A percentile compares a stretch with the other conserved stretches of the same genome.
phyloP scores from a whole-genome alignment of 768 basidiomycete species.

The Pulveroboletus frians region DNA sequence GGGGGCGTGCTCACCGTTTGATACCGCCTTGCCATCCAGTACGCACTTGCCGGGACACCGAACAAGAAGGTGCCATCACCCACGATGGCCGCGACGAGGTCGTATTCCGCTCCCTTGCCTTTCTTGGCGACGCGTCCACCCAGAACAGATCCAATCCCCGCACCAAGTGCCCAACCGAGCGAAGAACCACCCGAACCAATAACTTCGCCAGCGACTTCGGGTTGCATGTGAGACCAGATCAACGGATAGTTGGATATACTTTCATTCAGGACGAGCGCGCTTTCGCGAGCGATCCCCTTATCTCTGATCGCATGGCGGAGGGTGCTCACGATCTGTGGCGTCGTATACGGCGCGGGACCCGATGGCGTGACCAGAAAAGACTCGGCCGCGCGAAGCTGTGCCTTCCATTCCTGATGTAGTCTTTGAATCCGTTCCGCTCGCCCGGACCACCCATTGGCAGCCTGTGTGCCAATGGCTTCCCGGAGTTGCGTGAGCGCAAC shows the following conservation, averaged over 20 bases:
- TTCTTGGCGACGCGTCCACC: slow-evolving; percentile 33
- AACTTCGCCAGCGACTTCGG: slow-evolving; percentile 46
- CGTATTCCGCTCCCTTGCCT: slow-evolving; percentile 30
- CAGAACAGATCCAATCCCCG: slow-evolving; percentile 53
- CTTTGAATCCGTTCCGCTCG: slow-evolving; percentile 14
- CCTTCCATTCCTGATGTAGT: slow-evolving; percentile 26
- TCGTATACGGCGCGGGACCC: slow-evolving; percentile 27
- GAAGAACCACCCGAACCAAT: slow-evolving; percentile 59
- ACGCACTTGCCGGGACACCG: slow-evolving; percentile 58
- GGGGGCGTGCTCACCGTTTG: slow-evolving; percentile 43
- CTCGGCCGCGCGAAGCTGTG: slow-evolving; percentile 31
- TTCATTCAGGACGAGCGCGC: slow-evolving; percentile 56
- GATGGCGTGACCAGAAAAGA: slow-evolving; percentile 16
- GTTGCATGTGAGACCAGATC: slow-evolving; percentile 56
- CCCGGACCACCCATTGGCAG: slow-evolving; percentile 9
- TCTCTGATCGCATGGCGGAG: slow-evolving; percentile 40
- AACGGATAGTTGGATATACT: slow-evolving; percentile 51
- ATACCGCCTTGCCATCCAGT: slow-evolving; percentile 71
- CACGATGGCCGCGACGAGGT: slow-evolving; percentile 55
- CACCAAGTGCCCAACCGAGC: slow-evolving; percentile 66
- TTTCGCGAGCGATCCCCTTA: slow-evolving; percentile 33
- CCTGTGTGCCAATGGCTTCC: slow-evolving; percentile 14
- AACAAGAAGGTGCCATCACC: slow-evolving; percentile 72
- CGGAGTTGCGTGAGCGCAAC: slow-evolving; percentile 47
- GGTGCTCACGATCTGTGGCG: slow-evolving; percentile 45